These are phyloP conservation scores for Venturia oleaginea DNA, from an alignment of 2,329 filamentous ascomycete genomes.

Conservation along the genomic window DNA sequence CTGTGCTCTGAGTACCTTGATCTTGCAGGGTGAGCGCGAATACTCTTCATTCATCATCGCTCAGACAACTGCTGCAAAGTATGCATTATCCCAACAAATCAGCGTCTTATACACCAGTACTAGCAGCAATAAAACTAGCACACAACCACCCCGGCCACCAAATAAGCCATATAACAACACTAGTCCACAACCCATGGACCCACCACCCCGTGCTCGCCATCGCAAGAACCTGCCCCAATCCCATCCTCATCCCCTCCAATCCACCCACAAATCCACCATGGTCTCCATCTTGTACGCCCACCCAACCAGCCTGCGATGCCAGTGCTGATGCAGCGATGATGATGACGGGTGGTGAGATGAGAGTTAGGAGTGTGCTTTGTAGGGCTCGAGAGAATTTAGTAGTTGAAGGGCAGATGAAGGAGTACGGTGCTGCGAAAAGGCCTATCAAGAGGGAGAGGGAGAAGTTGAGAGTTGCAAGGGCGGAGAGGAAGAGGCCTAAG, in stretches of 20 bases:
- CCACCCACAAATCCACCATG: constrained; percentile 25
- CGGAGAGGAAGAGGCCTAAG: constrained; percentile 82
- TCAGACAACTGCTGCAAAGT: not conserved
- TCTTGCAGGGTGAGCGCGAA: too few species aligned
- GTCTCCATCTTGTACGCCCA: constrained; percentile 18
- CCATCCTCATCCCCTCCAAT: constrained; percentile 47
- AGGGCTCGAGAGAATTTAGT: not conserved
- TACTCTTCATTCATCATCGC: too few species aligned
- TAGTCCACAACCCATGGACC: constrained; percentile 81
- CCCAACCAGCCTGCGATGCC: constrained; percentile 16
- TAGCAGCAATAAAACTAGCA: constrained; percentile 23
- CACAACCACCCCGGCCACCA: constrained; percentile 92
- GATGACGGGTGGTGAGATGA: constrained; percentile 27
- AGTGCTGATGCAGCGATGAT: constrained; percentile 19
- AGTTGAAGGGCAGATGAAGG: constrained; percentile 49
- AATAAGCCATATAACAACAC: constrained; percentile 83
- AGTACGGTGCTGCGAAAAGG: constrained; percentile 65
- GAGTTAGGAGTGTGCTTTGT: constrained; percentile 20
- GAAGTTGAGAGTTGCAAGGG: constrained; percentile 93
- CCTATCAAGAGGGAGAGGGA: constrained; percentile 80
- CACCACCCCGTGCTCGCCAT: constrained; percentile 81
- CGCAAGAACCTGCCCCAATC: constrained; percentile 51
- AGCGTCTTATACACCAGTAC: not conserved
- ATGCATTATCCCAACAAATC: not conserved
- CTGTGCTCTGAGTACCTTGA: too few species aligned